Evolutionary conservation across 805 yeast genomes (phyloP).

Genomic region (Hanseniaspora meyeri): DNA sequence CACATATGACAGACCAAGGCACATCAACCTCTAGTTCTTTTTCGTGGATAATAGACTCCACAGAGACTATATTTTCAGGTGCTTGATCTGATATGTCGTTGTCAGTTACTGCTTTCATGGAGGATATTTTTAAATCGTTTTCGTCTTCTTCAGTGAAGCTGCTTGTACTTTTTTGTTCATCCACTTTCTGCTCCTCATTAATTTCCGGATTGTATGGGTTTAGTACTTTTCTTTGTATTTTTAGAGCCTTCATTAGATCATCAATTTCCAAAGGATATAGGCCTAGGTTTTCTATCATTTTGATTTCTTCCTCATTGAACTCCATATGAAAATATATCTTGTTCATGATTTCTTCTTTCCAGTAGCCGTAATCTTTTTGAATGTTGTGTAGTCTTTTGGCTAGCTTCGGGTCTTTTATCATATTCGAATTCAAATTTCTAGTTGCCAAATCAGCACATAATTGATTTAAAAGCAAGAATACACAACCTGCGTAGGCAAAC

Average conservation of each 20-base stretch:
- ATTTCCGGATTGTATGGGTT: slow-evolving; percentile 34
- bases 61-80: slow-evolving; percentile 20
- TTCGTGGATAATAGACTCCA: slow-evolving; percentile 28
- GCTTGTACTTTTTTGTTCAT: slow-evolving; percentile 14
- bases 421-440: slow-evolving; percentile 39
- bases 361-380: slow-evolving; percentile 68
- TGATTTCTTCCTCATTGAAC: slow-evolving; percentile 59
- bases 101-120: not conserved
- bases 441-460: slow-evolving; percentile 71
- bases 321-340: slow-evolving; percentile 71
- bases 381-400: slow-evolving; percentile 51
- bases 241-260: slow-evolving; percentile 58
- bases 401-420: slow-evolving; percentile 35
- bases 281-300: slow-evolving; percentile 78
- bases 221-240: slow-evolving; percentile 37
- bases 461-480: slow-evolving; percentile 60
- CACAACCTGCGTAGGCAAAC: slow-evolving; percentile 82
- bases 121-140: slow-evolving; percentile 7
- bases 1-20: slow-evolving; percentile 90
- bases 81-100: not conserved
- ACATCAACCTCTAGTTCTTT: slow-evolving; percentile 51
- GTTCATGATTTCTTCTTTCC: slow-evolving; percentile 66
- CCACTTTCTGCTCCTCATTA: slow-evolving; percentile 12
- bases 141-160: slow-evolving; percentile 12
- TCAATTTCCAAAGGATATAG: slow-evolving; percentile 66